Base-by-base conservation (phyloP, 805 yeast genomes). In the Sugiyamaella qingdaonensis region DNA sequence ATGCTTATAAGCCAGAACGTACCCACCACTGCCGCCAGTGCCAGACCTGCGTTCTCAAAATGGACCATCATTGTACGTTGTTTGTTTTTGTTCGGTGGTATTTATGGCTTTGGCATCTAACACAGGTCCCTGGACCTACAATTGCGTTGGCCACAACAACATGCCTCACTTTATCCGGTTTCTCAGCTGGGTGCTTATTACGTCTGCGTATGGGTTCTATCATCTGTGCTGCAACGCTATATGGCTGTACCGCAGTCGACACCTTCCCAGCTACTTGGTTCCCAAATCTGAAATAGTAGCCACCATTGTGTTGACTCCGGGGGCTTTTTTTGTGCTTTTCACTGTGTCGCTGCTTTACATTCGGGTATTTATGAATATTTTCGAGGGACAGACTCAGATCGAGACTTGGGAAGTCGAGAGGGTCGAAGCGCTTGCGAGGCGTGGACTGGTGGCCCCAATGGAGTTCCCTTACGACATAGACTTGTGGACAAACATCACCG, bases 401-500 rank as follows among this genome's bases (percentile, higher is more conserved):
- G 99, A 92, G 70, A 73, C 78, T 1, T 92, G 99, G 99, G 98
- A 92, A 63, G 68, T 74, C 68, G 98, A 94, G 59, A 77, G 98
- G 59, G 74, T 88, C 1, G 89, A 82, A 49, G 72, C 82, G 2
- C 86, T 86, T 57, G 78, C 82, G 54, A 75, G 79, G 14, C 61
- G 69, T 7, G 58, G 56, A 29, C 49, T 68, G 31, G 58, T 55
- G 34, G 43, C 49, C 9, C 39, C 56, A 2, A 61, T 51, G 14
- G 78, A 86, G 1, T 92, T 94, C 66, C 98, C 98, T 0, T 92
- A 90, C 66, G 95, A 91, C 62, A 65, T 81, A 3, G 88, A 88
- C 4, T 63, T 82, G 1, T 74, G 74, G 71, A 59, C 67, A 0
- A 92, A 92, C 64, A 48, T 82, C 5, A 54, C 64, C 1, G 65